Base-by-base conservation (phyloP, 192 early-diverging fungal species). In the Piromyces finnis region DNA sequence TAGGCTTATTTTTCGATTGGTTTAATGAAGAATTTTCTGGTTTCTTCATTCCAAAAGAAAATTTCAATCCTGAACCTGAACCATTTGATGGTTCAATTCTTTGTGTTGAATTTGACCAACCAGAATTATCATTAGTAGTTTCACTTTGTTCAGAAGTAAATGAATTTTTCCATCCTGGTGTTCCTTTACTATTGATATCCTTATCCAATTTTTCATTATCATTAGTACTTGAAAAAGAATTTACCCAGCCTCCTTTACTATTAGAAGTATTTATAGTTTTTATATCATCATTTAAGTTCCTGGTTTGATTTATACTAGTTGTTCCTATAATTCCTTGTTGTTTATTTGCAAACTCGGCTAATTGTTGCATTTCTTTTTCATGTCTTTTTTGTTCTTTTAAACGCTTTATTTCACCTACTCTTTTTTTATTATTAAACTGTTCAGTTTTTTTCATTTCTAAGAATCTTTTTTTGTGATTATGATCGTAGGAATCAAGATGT, bases 401-500 rank as follows among this genome's bases (percentile, higher is more conserved):
- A 5, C 51, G 22, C 0, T 68, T 68, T n/a, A n/a, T 68, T n/a
- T 68, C 51, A 7, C 51, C 51, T 68, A n/a, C 51, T 9, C 51
- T 68, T 68, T n/a, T 68, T 68, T 68, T 68, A 68, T 68, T 68
- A n/a, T 68, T 68, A 11, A 68, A n/a, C 9, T 68, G 2, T n/a
- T 68, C 51, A 1, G 51, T 68, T 68, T 68, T 68, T n/a, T 6
- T 68, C 51, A 68, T 68, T 68, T 68, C 51, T 17, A 15, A 77
- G 17, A 51, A 78, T 82, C 92, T 90, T 88, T 93, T 92, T 36
- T 88, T 85, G 84, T 95, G 94, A 81, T 93, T 87, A 82, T 95
- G 94, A 82, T 95, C 94, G 79, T 95, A 95, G 30, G 87, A 89
- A 39, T 89, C 89, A 29, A 95, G 80, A 81, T 95, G 94, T 6